phyloP scores from a whole-genome alignment of 1,284 basidiomycete species.

The Cryptococcus deneoformans region DNA sequence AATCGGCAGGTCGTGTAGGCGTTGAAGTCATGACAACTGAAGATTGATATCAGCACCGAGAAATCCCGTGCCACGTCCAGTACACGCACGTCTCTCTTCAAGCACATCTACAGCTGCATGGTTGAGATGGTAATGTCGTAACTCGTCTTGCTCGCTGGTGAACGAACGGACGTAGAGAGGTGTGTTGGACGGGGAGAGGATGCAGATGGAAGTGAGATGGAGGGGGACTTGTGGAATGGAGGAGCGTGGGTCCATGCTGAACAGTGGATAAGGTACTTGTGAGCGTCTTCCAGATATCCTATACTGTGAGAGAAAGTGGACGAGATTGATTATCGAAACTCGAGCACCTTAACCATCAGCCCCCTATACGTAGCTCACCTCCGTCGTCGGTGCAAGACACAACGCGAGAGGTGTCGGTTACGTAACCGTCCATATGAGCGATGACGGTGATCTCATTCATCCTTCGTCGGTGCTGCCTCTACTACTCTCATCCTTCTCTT shows the following conservation, averaged over 20 bases:
- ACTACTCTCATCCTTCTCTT: too few relatives aligned
- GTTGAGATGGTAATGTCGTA: slow-evolving; percentile 48
- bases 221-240: slow-evolving; percentile 31
- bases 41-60: not conserved
- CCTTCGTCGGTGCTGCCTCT: not conserved
- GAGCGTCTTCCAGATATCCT: not conserved
- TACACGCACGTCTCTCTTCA: slow-evolving; percentile 47
- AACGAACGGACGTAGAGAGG: slow-evolving; percentile 49
- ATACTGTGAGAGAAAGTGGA: too few relatives aligned
- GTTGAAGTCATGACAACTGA: slow-evolving; percentile 44
- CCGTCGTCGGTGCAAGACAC: too few relatives aligned
- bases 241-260: slow-evolving; percentile 25
- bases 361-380: too few relatives aligned
- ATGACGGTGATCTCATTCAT: too few relatives aligned
- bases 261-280: not conserved
- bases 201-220: slow-evolving; percentile 44
- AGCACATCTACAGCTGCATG: slow-evolving; percentile 49
- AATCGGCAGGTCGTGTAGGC: slow-evolving; percentile 42
- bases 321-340: too few relatives aligned
- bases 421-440: too few relatives aligned
- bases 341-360: too few relatives aligned
- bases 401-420: too few relatives aligned
- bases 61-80: not conserved
- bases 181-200: slow-evolving; percentile 43
- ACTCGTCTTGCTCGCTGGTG: slow-evolving; percentile 40